Evolutionary conservation across 2,329 filamentous ascomycete genomes (phyloP).

Genomic region (Ilyonectria destructans): DNA sequence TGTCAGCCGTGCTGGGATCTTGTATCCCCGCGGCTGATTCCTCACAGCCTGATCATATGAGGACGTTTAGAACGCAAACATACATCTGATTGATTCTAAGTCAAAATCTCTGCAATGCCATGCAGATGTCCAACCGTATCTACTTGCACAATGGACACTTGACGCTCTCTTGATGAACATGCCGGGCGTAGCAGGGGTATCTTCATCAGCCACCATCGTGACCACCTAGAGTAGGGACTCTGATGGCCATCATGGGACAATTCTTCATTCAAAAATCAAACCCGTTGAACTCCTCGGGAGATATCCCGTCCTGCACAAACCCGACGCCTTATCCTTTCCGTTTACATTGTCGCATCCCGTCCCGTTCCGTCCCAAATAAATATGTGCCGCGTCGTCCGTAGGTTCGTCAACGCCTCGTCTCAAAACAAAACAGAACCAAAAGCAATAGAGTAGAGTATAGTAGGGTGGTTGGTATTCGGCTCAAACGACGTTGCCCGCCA

Average conservation of each 20-base stretch:
- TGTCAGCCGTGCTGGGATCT: conserved; percentile 5
- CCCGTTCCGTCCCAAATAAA: conserved; percentile 20
- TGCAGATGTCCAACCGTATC: conserved; percentile 34
- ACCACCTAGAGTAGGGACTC: conserved; percentile 6
- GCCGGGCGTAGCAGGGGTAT: conserved; percentile 39
- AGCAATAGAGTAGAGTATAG: conserved; percentile 30
- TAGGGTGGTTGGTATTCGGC: conserved; percentile 12
- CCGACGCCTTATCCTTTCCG: conserved; percentile 42
- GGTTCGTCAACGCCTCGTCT: conserved; percentile 27
- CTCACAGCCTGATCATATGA: conserved; percentile 9
- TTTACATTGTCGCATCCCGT: conserved; percentile 34
- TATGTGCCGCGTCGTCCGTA: conserved; percentile 38
- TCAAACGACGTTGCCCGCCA: conserved; percentile 84
- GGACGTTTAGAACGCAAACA: conserved; percentile 24
- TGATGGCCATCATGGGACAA: conserved; percentile 5
- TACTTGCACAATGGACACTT: conserved; percentile 23
- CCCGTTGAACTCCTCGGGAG: conserved; percentile 19
- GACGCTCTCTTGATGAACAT: conserved; percentile 34
- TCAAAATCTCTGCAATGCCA: conserved; percentile 14
- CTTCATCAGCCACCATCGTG: conserved; percentile 36
- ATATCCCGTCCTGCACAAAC: conserved; percentile 17
- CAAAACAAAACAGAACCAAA: conserved; percentile 12
- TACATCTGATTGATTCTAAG: conserved; percentile 23
- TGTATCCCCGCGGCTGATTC: conserved; percentile 7
- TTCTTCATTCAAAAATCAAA: conserved; percentile 20